A percentile compares a stretch with the other conserved stretches of the same genome.
Evolutionary conservation across 2,329 filamentous ascomycete genomes (phyloP).

Genomic region (Leptodontidium sp.): DNA sequence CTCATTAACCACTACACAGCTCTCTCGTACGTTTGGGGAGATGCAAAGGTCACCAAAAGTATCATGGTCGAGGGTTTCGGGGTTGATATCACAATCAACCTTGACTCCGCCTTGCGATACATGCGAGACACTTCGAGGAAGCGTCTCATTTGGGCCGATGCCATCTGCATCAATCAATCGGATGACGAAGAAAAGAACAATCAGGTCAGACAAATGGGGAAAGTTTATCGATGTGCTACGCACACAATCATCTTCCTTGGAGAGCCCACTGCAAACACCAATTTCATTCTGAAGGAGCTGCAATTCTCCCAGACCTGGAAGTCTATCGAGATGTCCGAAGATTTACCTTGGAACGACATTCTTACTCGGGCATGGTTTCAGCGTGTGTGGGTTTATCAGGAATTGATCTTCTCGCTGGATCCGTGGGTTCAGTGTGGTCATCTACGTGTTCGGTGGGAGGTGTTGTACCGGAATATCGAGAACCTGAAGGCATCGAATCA

Average conservation of each 20-base stretch:
- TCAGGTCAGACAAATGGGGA: constrained; percentile 26
- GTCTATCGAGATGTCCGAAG: not conserved
- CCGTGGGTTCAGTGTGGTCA: constrained; percentile 26
- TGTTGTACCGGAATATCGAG: not conserved
- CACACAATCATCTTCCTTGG: constrained; percentile 23
- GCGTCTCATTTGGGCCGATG: constrained; percentile 26
- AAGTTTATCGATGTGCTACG: constrained; percentile 20
- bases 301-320: not conserved
- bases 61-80: constrained; percentile 20
- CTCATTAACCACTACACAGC: constrained; percentile 28
- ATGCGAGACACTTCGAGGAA: constrained; percentile 16
- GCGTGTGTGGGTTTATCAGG: constrained; percentile 24
- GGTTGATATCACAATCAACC: constrained; percentile 18
- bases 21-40: constrained; percentile 33
- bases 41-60: not conserved
- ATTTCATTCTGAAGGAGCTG: not conserved
- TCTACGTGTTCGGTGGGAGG: not conserved
- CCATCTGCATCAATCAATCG: constrained; percentile 28
- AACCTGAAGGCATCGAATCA: not conserved
- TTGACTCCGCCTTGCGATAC: constrained; percentile 21
- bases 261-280: not conserved
- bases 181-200: constrained; percentile 22
- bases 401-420: constrained; percentile 20
- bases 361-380: constrained; percentile 14
- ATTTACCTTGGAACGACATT: not conserved